Evolutionary conservation across 148 eudicot genomes (phyloP), one percentile per base, ranked within the genome.

Genomic region (Amaranthus hypochondriacus): DNA sequence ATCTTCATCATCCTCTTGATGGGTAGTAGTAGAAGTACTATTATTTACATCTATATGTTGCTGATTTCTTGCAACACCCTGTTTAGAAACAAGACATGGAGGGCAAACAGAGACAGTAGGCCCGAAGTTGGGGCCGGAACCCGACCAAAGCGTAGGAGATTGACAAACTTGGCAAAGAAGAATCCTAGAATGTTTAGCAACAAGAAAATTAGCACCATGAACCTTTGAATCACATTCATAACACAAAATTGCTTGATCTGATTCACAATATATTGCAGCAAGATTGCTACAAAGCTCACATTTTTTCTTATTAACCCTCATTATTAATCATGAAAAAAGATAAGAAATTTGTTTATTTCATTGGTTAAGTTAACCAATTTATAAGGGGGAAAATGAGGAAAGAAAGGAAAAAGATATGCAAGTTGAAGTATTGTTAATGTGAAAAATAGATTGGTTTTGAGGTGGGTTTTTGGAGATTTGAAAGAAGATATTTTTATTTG

Each of bases 151-250:
- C 3, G 80, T 77, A 42, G 56, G 80, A 55, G 71, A 71, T 56
- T 77, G 80, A 43, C 80, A 77, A 71, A 77, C 65, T 56, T 71
- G 75, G 51, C 80, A 77, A 3, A 77, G 50, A 56, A 77, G 71
- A 56, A 58, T 56, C n/a, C 80, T 56, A 3, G 56, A 56, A 28
- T 77, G 80, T 42, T 77, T 77, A 5, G 80, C 75, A 21, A 77
- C 80, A 56, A 77, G 80, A 39, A 77, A 77, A 50, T 77, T 77
- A n/a, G 80, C 80, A 63, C 80, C 52, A 56, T 77, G 80, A 39
- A 77, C 75, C 46, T 65, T 77, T 4, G 80, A 71, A 57, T 77
- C 80, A 77, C 80, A 77, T 56, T 64, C 71, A 71, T 9, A 54
- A 12, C 80, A 77, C 9, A 77, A 64, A 48, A 54, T 77, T 55